These are phyloP conservation scores for Flueggea neowawraea DNA, from an alignment of 441 rosid species.

Conservation along the genomic window DNA sequence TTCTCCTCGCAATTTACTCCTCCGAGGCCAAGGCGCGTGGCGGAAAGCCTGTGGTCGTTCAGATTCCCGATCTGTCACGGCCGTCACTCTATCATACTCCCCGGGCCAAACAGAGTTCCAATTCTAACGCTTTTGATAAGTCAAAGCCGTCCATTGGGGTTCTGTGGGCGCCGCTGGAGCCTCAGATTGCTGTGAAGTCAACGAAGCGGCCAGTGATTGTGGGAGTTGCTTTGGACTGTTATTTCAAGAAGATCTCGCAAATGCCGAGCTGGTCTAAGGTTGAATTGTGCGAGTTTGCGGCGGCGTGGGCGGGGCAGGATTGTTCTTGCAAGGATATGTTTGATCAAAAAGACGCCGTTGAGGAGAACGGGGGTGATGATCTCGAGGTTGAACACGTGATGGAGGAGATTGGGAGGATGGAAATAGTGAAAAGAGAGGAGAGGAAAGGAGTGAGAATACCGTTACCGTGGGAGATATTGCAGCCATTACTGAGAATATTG, in stretches of 20 bases:
- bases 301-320: constrained; percentile 85
- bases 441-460: constrained; percentile 70
- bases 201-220: constrained; percentile 75
- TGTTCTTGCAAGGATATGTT: constrained; percentile 54
- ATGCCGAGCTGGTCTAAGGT: constrained; percentile 88
- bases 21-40: constrained; percentile 69
- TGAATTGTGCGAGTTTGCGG: constrained; percentile 58
- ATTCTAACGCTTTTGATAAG: constrained; percentile 10
- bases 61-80: constrained; percentile 83
- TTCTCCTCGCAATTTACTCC: constrained; percentile 78
- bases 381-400: constrained; percentile 25
- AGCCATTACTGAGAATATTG: constrained; percentile 63
- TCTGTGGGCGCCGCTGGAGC: constrained; percentile 73
- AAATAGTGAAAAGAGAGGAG: constrained; percentile 25
- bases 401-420: constrained; percentile 34
- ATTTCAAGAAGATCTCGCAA: constrained; percentile 72
- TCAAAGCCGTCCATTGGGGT: constrained; percentile 51
- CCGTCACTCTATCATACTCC: constrained; percentile 90
- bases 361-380: constrained; percentile 10
- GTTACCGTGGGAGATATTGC: constrained; percentile 87
- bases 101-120: constrained; percentile 24
- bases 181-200: constrained; percentile 85
- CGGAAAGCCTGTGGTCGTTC: constrained; percentile 65
- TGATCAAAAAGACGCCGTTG: constrained; percentile 27
- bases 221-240: constrained; percentile 65